phyloP scores from a whole-genome alignment of 2,329 filamentous ascomycete species.

The Aspergillus sp. region DNA sequence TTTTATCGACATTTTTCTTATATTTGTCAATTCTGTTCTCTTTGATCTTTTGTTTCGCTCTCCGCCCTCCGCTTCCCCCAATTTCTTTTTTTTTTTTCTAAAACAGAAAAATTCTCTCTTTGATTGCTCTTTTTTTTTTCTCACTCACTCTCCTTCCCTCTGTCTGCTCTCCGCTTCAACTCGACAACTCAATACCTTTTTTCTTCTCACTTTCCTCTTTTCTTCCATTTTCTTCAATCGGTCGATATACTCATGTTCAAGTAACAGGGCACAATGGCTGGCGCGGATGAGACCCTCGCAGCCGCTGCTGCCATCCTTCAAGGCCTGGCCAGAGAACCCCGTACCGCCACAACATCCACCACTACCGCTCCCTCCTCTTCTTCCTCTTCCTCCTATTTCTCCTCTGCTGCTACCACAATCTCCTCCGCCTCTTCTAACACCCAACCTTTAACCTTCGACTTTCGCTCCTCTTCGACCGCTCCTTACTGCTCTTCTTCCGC shows the following conservation, averaged over 20 bases:
- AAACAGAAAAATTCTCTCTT: slow-evolving; percentile 1
- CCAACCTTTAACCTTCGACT: slow-evolving; percentile 29
- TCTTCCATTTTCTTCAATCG: slow-evolving; percentile 1
- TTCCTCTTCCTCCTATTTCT: slow-evolving; percentile 10
- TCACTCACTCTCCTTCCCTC: not conserved
- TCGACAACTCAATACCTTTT: not conserved
- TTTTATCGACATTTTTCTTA: not conserved
- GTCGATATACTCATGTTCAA: slow-evolving; percentile 14
- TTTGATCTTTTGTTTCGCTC: slow-evolving; percentile 5
- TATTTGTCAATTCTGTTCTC: not conserved
- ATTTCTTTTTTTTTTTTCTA: not conserved
- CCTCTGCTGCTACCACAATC: slow-evolving; percentile 22
- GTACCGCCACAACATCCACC: slow-evolving; percentile 13
- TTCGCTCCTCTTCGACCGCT: slow-evolving; percentile 17
- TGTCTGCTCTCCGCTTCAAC: slow-evolving; percentile 1
- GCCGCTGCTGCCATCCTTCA: slow-evolving; percentile 42
- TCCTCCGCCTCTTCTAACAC: slow-evolving; percentile 12
- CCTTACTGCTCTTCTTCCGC: not conserved
- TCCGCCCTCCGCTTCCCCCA: not conserved
- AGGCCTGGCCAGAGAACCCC: slow-evolving; percentile 37
- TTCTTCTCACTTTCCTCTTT: slow-evolving; percentile 1
- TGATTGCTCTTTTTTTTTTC: not conserved
- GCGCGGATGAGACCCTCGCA: slow-evolving; percentile 41
- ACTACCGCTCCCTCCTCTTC: not conserved
- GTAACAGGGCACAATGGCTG: slow-evolving; percentile 39